Base-by-base conservation (phyloP, 768 basidiomycete genomes). In the Boletus subparvulus region DNA sequence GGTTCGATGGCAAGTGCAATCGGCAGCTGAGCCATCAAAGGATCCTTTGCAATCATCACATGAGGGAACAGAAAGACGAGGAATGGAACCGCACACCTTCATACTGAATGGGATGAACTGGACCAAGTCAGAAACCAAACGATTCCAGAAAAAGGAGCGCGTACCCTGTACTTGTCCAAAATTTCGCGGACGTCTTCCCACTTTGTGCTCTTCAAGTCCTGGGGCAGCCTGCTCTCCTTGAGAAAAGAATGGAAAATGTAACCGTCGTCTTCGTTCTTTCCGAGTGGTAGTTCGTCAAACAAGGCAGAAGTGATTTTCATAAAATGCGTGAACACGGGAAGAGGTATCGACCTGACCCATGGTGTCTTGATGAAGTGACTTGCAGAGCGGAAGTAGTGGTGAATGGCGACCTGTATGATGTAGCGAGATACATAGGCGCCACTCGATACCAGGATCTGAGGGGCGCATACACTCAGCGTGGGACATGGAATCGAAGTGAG, bases 351-450 rank as follows among this genome's bases (percentile, higher is more conserved):
- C 64, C 88, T 81, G 61, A 86, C 87, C 89, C 89, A 92, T 24
- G 75, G 74, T 1, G 85, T 81, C 73, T 90, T 90, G 71, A 90
- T 82, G 61, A 90, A 92, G 58, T 87, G 86, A 30, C 82, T 74
- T 57, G 83, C 82, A 3, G 86, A 83, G 59, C 85, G 81, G 69
- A 89, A 92, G 68, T 84, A 90, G 67, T 91, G 90, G 58, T 90
- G 88, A 51, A 87, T 83, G 36, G 88, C 86, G 50, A 87, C 79
- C 71, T 92, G 90, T 45, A 86, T 78, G 46, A 92, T 79, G 73
- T 92, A 92, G 47, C 90, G 82, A 59, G 89, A 91, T 59, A 91
- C 70, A 66, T 88, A 87, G 52, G 88, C 89, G 52, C 88, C 88
- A 63, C 87, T 89, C 49, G 81, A 77, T 55, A 90, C 74, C 52